These are phyloP conservation scores for Pichia norvegensis DNA, from an alignment of 1,139 yeast genomes.

Conservation along the genomic window DNA sequence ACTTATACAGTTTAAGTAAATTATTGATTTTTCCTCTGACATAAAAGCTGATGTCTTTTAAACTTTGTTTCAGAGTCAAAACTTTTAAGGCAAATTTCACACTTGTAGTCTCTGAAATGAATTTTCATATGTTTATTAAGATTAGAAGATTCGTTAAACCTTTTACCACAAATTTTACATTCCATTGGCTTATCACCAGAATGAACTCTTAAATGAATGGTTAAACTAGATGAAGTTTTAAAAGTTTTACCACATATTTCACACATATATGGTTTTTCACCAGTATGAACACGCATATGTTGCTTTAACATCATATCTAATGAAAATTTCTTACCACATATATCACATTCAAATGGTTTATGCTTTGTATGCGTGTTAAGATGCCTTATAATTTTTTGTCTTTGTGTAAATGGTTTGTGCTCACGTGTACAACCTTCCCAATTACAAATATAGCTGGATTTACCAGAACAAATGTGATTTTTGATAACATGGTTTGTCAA, in stretches of 20 bases:
- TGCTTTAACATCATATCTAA: slow-evolving; percentile 58
- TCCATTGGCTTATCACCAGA: slow-evolving; percentile 67
- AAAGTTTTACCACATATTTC: slow-evolving; percentile 42
- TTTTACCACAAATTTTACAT: slow-evolving; percentile 75
- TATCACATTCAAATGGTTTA: slow-evolving; percentile 63
- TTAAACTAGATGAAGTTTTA: slow-evolving; percentile 47
- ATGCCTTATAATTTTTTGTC: slow-evolving; percentile 82
- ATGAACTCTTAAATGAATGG: slow-evolving; percentile 48
- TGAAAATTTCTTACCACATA: slow-evolving; percentile 65
- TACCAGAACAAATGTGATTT: slow-evolving; percentile 68
- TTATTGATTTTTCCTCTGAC: slow-evolving; percentile 10
- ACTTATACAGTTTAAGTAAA: background rate
- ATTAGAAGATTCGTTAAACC: slow-evolving; percentile 85
- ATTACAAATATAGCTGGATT: slow-evolving; percentile 57
- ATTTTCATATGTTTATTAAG: slow-evolving; percentile 79
- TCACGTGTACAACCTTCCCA: slow-evolving; percentile 77
- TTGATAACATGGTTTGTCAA: slow-evolving; percentile 63
- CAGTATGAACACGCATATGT: slow-evolving; percentile 83
- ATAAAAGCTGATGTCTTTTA: slow-evolving; percentile 34
- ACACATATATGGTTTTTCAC: slow-evolving; percentile 57
- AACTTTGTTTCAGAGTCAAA: slow-evolving; percentile 40
- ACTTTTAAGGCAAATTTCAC: slow-evolving; percentile 44
- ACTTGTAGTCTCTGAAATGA: slow-evolving; percentile 45
- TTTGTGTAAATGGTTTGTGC: slow-evolving; percentile 58
- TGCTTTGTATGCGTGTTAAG: slow-evolving; percentile 81